These are phyloP conservation scores for Lineolata rhizophorae DNA, from an alignment of 495 filamentous ascomycete species.

Conservation along the genomic window DNA sequence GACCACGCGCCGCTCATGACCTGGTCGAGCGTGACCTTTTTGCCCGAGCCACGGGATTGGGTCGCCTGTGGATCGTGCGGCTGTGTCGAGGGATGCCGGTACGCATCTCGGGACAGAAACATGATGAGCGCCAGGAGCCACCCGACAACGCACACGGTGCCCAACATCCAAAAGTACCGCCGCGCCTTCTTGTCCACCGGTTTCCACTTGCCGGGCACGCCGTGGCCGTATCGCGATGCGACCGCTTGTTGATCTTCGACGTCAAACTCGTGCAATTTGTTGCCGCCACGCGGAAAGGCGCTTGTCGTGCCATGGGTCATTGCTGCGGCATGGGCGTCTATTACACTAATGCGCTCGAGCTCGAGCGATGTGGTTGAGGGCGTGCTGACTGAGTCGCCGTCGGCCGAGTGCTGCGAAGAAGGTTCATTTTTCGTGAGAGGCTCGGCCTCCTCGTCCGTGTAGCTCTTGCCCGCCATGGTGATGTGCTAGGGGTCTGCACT, in stretches of 20 bases:
- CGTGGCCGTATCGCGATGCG: no score
- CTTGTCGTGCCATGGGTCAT: conserved; percentile 23
- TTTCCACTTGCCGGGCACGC: conserved; percentile 31
- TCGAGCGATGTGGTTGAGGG: conserved; percentile 59
- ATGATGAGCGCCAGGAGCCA: conserved; percentile 63
- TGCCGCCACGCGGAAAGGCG: conserved; percentile 7
- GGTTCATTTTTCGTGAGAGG: conserved; percentile 9
- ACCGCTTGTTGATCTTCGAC: no score
- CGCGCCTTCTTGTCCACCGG: conserved; percentile 38
- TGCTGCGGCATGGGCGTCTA: no score
- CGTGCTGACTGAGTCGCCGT: conserved; percentile 38
- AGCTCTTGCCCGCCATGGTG: conserved; percentile 10
- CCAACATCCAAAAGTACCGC: conserved; percentile 44
- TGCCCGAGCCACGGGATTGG: conserved; percentile 40
- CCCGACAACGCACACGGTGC: conserved; percentile 41
- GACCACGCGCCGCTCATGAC: conserved; percentile 54
- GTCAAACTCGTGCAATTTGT: conserved; percentile 26
- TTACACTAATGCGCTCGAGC: conserved; percentile 51
- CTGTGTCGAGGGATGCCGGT: conserved; percentile 33
- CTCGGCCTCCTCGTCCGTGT: conserved; percentile 12
- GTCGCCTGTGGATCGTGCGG: conserved; percentile 51
- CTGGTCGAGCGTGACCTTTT: conserved; percentile 61
- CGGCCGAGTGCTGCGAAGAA: conserved; percentile 12
- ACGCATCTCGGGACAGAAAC: conserved; percentile 45
- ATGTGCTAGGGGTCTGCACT: background rate